Conservation (phyloP, 2,329 filamentous ascomycete species). For the Incumbomyces delicatus region DNA sequence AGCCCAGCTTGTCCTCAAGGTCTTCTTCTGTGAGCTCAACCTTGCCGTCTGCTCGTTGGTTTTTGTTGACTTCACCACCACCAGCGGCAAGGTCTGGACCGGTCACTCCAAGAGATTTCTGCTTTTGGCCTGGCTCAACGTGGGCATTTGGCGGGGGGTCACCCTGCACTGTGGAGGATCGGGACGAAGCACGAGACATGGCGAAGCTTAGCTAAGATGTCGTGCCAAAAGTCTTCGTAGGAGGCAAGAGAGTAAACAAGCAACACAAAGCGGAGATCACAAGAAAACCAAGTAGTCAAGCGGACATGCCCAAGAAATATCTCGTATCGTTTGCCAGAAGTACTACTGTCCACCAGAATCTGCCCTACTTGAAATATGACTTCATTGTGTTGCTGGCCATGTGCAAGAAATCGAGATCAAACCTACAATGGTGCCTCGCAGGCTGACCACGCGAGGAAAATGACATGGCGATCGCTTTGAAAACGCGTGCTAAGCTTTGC, state of each 20-base stretch:
- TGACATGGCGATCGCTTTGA: neutral
- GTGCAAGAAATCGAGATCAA: neutral
- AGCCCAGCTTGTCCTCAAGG: constrained; percentile 57
- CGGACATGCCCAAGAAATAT: neutral
- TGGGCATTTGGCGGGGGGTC: neutral
- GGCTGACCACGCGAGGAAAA: neutral
- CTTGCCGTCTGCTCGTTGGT: constrained; percentile 23
- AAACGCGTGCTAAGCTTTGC: neutral
- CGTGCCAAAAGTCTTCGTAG: neutral
- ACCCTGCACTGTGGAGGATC: constrained; percentile 3
- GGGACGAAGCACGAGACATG: constrained; percentile 3
- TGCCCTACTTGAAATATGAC: neutral
- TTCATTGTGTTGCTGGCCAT: neutral
- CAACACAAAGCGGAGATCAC: neutral
- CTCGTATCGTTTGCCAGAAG: neutral
- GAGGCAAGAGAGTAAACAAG: neutral
- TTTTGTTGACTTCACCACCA: constrained; percentile 9
- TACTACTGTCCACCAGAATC: neutral
- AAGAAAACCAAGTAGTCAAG: neutral
- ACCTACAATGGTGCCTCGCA: neutral
- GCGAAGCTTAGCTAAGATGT: neutral
- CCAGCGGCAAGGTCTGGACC: constrained; percentile 11
- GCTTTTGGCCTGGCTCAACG: constrained; percentile 11
- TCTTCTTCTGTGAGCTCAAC: constrained; percentile 42
- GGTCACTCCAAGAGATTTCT: constrained; percentile 7